Base-by-base conservation (phyloP, 2,329 filamentous ascomycete species). In the Sporothrix euskadiensis region DNA sequence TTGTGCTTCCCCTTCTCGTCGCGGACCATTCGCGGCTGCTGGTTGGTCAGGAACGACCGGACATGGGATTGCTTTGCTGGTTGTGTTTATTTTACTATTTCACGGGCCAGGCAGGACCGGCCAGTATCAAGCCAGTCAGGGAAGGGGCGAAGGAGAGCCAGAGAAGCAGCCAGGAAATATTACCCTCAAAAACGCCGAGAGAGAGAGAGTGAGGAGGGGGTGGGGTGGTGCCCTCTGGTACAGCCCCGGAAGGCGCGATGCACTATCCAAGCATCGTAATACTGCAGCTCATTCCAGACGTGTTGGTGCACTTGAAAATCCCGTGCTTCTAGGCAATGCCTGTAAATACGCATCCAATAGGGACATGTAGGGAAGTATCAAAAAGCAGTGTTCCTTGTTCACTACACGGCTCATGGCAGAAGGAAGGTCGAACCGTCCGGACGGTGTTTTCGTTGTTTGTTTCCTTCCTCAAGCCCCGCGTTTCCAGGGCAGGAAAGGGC, bases 1-100 rank as follows among this genome's bases (percentile, higher is more conserved):
- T 70, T 73, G 71, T 73, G 71, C 63, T 69, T 61, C 56, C 30
- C 57, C 22, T 65, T 32, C 30, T 68, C 49, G 16, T 66, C 47
- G 41, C 71, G 47, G 71, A 39, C 65, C 39, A 16, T 69, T 4
- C 8, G 22, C 39, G 54, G 32, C 39, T 9, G 6, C 26, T 73
- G 71, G 59, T 73, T 73, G 71, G 71, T 54, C 22, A 68, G 71
- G 49, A 63, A 47, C 52, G 52, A 63, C 35, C 16, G 56, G 44
- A 71, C 57, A 22, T 52, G 63, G 52, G 52, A n/a, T 54, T 10
- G 61, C n/a, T 49, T n/a, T 68, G 61, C 39, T 66, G 61, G 61
- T 30, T 30, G 35, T 66, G 61, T 66, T 65, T 66, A 66, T 47
- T 66, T 47, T 39, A 44, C 41, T 66, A 66, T 47, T 66, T 47